Base-by-base conservation (phyloP, 345 rosid genomes). In the Lepidium sativum region DNA sequence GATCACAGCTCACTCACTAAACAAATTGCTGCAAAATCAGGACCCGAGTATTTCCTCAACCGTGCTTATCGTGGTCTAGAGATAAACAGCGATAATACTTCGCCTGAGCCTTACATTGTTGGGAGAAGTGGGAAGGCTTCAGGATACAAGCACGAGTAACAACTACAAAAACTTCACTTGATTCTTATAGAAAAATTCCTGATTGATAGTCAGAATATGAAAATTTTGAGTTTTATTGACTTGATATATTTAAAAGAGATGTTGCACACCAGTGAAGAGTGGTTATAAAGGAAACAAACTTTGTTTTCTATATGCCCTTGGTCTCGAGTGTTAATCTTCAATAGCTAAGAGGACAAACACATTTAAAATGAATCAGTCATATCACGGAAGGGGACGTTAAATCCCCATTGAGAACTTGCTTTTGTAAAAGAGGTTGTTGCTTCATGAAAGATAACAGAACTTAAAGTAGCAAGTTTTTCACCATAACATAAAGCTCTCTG, bases 121-220 rank as follows among this genome's bases (percentile, higher is more conserved):
- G 99, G 99, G 34, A 82, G 87, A 79, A 82, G 86, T 35, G 99
- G 99, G 16, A 87, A 79, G 67, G 99, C 97, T 0, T 71, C 87
- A 0, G 83, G 87, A 33, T 86, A 84, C 41, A 67, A 23, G 23
- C 79, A 84, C 50, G 89, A 84, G 82, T 79, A 70, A 54, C n/a
- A 50, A 50, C 37, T n/a, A n/a, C n/a, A n/a, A n/a, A n/a, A 57
- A 17, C 25, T 14, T 35, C 4, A 50, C 45, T 40, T 40, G 15
- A 12, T 40, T n/a, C 31, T 25, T 4, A 18, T 4, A 38, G 33
- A 49, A 9, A 38, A 20, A 3, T 40, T 31, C 5, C 0, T 49
- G 27, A 14, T 18, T 31, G 41, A 58, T 27, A n/a, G 5, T 10
- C 34, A 31, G 52, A 69, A 25, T n/a, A n/a, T 34, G 14, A 38